Evolutionary conservation across 2,329 filamentous ascomycete genomes (phyloP).

Genomic region (Stachybotrys elegans): DNA sequence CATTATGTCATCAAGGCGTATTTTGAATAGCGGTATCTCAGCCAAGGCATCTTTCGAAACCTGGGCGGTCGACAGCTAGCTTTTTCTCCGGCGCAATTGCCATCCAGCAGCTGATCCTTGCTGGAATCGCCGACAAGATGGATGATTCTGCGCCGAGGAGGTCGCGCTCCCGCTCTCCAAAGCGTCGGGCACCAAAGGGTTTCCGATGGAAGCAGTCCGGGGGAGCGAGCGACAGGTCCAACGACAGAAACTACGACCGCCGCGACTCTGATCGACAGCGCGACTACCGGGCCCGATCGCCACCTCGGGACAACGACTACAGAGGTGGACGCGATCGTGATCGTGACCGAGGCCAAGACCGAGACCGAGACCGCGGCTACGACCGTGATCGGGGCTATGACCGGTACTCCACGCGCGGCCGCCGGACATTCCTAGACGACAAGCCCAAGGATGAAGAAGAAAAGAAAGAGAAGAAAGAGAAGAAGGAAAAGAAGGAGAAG

Average conservation of each 20-base stretch:
- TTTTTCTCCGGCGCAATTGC: not conserved
- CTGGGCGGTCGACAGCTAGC: not conserved
- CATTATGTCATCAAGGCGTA: too few species aligned
- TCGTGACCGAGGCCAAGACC: slow-evolving; percentile 16
- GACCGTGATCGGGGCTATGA: slow-evolving; percentile 16
- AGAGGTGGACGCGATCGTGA: slow-evolving; percentile 6
- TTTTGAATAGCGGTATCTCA: too few species aligned
- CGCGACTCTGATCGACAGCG: slow-evolving; percentile 29
- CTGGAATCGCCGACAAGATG: slow-evolving; percentile 16
- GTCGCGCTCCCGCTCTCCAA: slow-evolving; percentile 20
- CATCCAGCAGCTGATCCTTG: not conserved
- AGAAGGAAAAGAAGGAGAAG: slow-evolving; percentile 33
- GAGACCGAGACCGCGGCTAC: slow-evolving; percentile 12
- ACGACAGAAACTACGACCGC: slow-evolving; percentile 37
- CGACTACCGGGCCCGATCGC: slow-evolving; percentile 39
- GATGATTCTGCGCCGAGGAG: slow-evolving; percentile 14
- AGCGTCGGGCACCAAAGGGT: slow-evolving; percentile 26
- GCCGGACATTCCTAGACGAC: slow-evolving; percentile 15
- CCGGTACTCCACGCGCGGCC: slow-evolving; percentile 16
- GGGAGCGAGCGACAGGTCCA: too few species aligned
- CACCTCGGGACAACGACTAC: slow-evolving; percentile 15
- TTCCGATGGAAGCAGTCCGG: slow-evolving; percentile 58
- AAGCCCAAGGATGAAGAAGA: slow-evolving; percentile 26
- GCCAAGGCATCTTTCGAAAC: not conserved
- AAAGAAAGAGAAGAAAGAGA: slow-evolving; percentile 23